Conservation (phyloP, 495 filamentous ascomycete species). For the Chaetomium cochliodes region DNA sequence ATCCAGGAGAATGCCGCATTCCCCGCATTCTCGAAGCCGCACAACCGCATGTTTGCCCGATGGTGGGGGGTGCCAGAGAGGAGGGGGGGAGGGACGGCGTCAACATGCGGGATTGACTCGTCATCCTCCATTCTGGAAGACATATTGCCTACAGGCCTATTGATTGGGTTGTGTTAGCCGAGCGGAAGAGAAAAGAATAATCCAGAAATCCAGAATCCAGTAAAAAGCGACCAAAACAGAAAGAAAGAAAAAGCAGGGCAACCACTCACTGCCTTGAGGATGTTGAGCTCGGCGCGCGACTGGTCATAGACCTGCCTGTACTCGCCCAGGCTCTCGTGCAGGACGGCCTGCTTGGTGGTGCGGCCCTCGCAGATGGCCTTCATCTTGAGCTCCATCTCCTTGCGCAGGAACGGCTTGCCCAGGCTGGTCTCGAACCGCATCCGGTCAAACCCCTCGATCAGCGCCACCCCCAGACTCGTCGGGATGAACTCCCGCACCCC, state of each 20-base stretch:
- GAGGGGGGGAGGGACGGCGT: too few species aligned
- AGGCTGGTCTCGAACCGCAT: conserved; percentile 87
- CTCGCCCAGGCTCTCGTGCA: conserved; percentile 75
- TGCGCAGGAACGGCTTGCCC: conserved; percentile 93
- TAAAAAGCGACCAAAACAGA: background rate
- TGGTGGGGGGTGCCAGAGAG: too few species aligned
- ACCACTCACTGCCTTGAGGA: conserved; percentile 68
- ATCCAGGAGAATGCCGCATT: conserved; percentile 10
- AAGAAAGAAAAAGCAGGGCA: background rate
- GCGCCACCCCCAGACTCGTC: conserved; percentile 80
- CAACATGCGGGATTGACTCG: conserved; percentile 7
- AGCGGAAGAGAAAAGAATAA: background rate
- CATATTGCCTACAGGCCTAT: conserved; percentile 51
- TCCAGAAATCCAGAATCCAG: background rate
- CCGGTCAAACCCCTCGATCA: conserved; percentile 90
- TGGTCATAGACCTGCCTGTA: conserved; percentile 82
- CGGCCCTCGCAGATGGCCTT: conserved; percentile 91
- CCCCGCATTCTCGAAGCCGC: conserved; percentile 18
- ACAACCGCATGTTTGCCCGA: background rate
- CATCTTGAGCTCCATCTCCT: conserved; percentile 97
- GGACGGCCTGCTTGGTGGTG: conserved; percentile 66
- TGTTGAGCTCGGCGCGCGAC: conserved; percentile 66
- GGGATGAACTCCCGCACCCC: conserved; percentile 85
- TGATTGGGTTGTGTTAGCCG: conserved; percentile 29
- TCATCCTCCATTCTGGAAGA: conserved; percentile 36